Evolutionary conservation across 2,329 filamentous ascomycete genomes (phyloP).

Genomic region (Escovopsis sp.): DNA sequence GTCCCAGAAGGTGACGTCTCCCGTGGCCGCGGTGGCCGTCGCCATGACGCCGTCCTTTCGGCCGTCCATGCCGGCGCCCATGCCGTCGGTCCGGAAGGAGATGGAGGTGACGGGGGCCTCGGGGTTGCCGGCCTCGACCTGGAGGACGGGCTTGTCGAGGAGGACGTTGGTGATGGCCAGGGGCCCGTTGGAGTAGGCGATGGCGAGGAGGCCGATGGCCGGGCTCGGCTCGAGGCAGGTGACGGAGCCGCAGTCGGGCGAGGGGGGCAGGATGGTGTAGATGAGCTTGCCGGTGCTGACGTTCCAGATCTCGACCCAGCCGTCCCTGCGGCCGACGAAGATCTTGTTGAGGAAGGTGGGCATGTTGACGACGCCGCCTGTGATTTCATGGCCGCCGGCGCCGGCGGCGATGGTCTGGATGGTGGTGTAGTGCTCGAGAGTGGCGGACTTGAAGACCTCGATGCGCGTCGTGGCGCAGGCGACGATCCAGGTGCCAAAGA

Average conservation of each 20-base stretch:
- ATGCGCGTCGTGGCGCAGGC: constrained; percentile 62
- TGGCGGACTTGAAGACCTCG: constrained; percentile 77
- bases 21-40: constrained; percentile 62
- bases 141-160: constrained; percentile 57
- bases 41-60: constrained; percentile 84
- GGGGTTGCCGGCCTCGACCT: constrained; percentile 50
- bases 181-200: constrained; percentile 70
- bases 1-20: constrained; percentile 94
- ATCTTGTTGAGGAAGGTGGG: constrained; percentile 95
- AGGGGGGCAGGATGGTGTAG: constrained; percentile 72
- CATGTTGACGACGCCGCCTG: constrained; percentile 70
- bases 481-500: constrained; percentile 86
- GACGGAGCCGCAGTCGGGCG: constrained; percentile 60
- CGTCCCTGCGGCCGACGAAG: constrained; percentile 74
- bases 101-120: constrained; percentile 63
- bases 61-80: constrained; percentile 79
- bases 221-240: constrained; percentile 76
- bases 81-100: constrained; percentile 76
- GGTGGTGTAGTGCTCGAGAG: constrained; percentile 81
- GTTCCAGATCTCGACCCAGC: constrained; percentile 94
- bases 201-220: constrained; percentile 70
- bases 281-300: constrained; percentile 81
- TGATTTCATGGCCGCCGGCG: constrained; percentile 52
- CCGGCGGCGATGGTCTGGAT: constrained; percentile 45
- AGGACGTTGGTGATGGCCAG: constrained; percentile 71